These are phyloP conservation scores for Chytridium lagenaria DNA, from an alignment of 371 early-diverging fungal species.

Conservation along the genomic window DNA sequence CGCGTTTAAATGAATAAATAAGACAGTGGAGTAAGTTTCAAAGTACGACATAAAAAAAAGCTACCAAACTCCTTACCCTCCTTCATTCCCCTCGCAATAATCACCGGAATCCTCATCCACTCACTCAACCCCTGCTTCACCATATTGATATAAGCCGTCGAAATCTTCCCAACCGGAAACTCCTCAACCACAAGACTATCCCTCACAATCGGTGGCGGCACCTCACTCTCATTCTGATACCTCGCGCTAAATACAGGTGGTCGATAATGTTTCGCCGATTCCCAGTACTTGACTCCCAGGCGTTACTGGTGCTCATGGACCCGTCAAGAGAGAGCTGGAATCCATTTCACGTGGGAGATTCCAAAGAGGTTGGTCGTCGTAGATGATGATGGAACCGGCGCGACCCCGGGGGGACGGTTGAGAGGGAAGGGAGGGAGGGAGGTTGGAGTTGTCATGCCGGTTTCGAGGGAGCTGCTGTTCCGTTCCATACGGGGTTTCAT, in stretches of 20 bases:
- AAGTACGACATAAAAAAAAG: background rate
- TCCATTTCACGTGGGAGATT: conserved; percentile 32
- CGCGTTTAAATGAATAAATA: background rate
- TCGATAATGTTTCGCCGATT: conserved; percentile 61
- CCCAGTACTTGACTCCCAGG: conserved; percentile 51
- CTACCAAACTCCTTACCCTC: conserved; percentile 45
- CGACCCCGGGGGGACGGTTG: conserved; percentile 49
- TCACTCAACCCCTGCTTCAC: conserved; percentile 72
- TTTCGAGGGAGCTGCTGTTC: conserved; percentile 21
- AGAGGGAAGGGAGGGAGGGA: conserved; percentile 14
- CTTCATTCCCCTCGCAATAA: conserved; percentile 69
- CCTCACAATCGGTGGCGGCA: conserved; percentile 69
- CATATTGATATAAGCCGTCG: conserved; percentile 78
- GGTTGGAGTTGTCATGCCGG: background rate
- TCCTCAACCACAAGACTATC: conserved; percentile 71
- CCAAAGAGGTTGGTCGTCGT: conserved; percentile 61
- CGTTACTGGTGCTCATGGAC: background rate
- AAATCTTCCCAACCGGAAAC: conserved; percentile 66
- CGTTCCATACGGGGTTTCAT: conserved; percentile 38
- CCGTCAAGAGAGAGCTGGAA: background rate
- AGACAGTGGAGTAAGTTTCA: background rate
- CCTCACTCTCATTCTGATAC: conserved; percentile 64
- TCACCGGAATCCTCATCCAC: conserved; percentile 72
- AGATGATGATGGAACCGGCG: conserved; percentile 67
- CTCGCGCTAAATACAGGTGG: conserved; percentile 62